Base-by-base conservation (phyloP, 768 basidiomycete species). In the Suillus decipiens region DNA sequence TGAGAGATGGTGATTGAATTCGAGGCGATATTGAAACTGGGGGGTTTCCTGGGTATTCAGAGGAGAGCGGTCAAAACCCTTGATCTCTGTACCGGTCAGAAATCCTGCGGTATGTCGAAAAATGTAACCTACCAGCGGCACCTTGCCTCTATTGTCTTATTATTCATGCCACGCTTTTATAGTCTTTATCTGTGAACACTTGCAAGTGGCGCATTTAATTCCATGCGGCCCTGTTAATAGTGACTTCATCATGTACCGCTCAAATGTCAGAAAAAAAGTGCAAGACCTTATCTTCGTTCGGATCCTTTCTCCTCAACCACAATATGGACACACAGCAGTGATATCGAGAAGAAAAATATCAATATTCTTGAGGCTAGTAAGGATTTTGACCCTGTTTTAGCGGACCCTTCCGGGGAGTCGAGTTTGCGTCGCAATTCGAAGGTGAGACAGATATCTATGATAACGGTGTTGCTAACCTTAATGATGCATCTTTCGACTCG, bases 371-470 rank as follows among this genome's bases (percentile, higher is more conserved):
- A 39, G 37, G 37, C 37, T 56, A 56, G 10, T 17, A 39, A 39
- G 24, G 55, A 56, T 39, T 11, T 56, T 3, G 24, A 39, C 39
- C 41, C 17, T 22, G 73, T 73, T 14, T 70, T 76, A 50, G 64
- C 74, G 22, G 79, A 81, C 41, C 79, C 80, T 19, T 65, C 72
- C 10, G 61, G 69, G 47, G 73, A 74, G 55, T 67, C 78, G 43
- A 79, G 73, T 43, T 71, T 86, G 43, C 82, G 83, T 63, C 78
- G 82, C 47, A 82, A 80, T 34, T 77, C 84, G 55, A 80, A 85
- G 41, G 82, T 82, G 15, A 76, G 82, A 31, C 82, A 84, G 64
- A 81, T 83, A 56, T 84, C 82, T 31, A 83, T 85, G 82, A 86
- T 87, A 64, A 84, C 83, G 60, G 79, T 81, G 65, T 53, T 75